phyloP scores from a whole-genome alignment of 441 rosid species.

The Breynia disticha region DNA sequence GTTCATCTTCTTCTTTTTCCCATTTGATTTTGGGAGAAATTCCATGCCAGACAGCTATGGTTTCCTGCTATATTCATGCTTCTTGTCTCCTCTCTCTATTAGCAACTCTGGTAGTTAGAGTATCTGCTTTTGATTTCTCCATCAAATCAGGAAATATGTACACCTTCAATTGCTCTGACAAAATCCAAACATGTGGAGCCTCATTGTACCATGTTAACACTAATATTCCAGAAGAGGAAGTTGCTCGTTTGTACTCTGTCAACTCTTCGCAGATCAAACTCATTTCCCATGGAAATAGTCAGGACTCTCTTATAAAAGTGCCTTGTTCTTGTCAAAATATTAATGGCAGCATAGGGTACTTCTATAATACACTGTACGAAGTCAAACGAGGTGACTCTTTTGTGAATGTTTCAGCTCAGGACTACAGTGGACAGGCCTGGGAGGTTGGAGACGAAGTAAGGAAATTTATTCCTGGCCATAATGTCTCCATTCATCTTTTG shows the following conservation, averaged over 20 bases:
- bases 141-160: slow-evolving; percentile 8
- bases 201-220: slow-evolving; percentile 33
- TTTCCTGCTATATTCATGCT: slow-evolving; percentile 14
- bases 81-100: slow-evolving; percentile 12
- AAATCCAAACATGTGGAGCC: slow-evolving; percentile 24
- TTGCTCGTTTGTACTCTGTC: slow-evolving; percentile 33
- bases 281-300: slow-evolving; percentile 9
- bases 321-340: slow-evolving; percentile 36
- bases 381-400: slow-evolving; percentile 25
- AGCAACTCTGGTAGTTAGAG: slow-evolving; percentile 12
- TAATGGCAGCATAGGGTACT: slow-evolving; percentile 30
- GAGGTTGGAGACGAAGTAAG: slow-evolving; percentile 20
- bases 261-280: slow-evolving; percentile 22
- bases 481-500: slow-evolving; percentile 27
- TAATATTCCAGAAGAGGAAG: slow-evolving; percentile 12
- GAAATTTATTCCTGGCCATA: slow-evolving; percentile 3
- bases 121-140: slow-evolving; percentile 6
- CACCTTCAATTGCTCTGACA: slow-evolving; percentile 27
- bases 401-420: slow-evolving; percentile 16
- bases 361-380: slow-evolving; percentile 27
- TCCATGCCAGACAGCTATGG: slow-evolving; percentile 18
- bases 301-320: slow-evolving; percentile 37
- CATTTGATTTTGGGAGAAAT: background rate
- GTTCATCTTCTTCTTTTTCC: slow-evolving; percentile 3
- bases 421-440: slow-evolving; percentile 42